Evolutionary conservation across 345 rosid species (phyloP), one percentile per base, ranked within the genome.

Genomic region (Gossypium ekmanianum): DNA sequence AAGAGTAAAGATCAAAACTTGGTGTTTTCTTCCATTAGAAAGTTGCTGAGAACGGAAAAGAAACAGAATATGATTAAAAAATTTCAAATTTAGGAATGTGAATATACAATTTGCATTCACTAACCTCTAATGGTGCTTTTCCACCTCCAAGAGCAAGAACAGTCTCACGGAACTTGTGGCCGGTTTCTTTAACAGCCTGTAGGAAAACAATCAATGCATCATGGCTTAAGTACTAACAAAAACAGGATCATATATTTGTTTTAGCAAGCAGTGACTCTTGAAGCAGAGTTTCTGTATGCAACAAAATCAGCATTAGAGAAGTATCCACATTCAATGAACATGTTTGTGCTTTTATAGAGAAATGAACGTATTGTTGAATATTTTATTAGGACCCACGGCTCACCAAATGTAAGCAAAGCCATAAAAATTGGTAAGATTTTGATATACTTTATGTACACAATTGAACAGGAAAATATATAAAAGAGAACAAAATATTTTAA

Each of bases 71-170:
- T 27, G 29, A n/a, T 50, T 3, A 43, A 34, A 3, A n/a, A 47
- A 2, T 12, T 67, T 44, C 55, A 68, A 4, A 7, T 13, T 24
- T 68, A 47, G 3, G 59, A 52, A 27, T 51, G 45, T 29, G 17
- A 17, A 39, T 52, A 9, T 52, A 29, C n/a, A 65, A 66, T 27
- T 74, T 72, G 39, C 7, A 55, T 56, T 27, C 2, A 48, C 82
- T 83, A 74, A 94, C 97, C 90, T 90, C 81, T 13, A 90, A 75
- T 72, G 98, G 96, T 1, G 93, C 87, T 79, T 90, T 94, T 61
- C 96, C 98, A 71, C 98, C 98, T 68, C 98, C 98, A 64, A 92
- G 92, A 50, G 96, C 98, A 66, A 94, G 97, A 78, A 94, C 74
- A 27, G 98, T 94, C 81, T 94, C 88, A 27, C 94, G 81, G 87